Conservation (phyloP, 2,329 filamentous ascomycete species). For the Stachybotrys chartarum region DNA sequence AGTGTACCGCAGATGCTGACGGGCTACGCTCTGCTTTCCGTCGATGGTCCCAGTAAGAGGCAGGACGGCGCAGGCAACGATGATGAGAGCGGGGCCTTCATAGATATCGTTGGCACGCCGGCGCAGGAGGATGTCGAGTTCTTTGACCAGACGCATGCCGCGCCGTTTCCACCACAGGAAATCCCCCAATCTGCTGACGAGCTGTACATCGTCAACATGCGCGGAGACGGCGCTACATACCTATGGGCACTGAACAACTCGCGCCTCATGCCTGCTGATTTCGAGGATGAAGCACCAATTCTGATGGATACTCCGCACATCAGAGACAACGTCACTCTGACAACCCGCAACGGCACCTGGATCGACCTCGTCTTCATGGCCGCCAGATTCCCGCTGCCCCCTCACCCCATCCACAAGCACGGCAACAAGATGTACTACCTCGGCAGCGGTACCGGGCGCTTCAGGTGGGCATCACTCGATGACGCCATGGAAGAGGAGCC, state of each 20-base stretch:
- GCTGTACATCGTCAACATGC: conserved; percentile 36
- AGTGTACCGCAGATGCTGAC: conserved; percentile 46
- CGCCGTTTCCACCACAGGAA: conserved; percentile 39
- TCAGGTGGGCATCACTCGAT: conserved; percentile 44
- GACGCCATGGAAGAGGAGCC: conserved; percentile 42
- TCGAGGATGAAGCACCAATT: conserved; percentile 31
- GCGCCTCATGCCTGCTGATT: conserved; percentile 27
- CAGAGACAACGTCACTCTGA: conserved; percentile 39
- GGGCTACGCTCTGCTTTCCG: conserved; percentile 41
- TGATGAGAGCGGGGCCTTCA: conserved; percentile 29
- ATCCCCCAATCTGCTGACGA: conserved; percentile 34
- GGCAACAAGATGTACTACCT: conserved; percentile 52
- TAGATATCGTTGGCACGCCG: conserved; percentile 40
- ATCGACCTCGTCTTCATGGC: conserved; percentile 48
- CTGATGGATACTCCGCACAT: conserved; percentile 32
- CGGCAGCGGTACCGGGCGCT: conserved; percentile 42
- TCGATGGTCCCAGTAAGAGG: conserved; percentile 8
- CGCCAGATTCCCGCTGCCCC: conserved; percentile 34
- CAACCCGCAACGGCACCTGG: conserved; percentile 40
- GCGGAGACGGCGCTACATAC: conserved; percentile 34
- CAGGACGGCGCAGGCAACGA: too few relatives aligned
- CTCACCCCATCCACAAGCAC: conserved; percentile 59
- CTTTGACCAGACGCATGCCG: conserved; percentile 33
- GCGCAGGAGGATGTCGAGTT: conserved; percentile 31
- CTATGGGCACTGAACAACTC: conserved; percentile 46